phyloP scores from a whole-genome alignment of 1,284 basidiomycete species.

The Heterobasidion irregulare region DNA sequence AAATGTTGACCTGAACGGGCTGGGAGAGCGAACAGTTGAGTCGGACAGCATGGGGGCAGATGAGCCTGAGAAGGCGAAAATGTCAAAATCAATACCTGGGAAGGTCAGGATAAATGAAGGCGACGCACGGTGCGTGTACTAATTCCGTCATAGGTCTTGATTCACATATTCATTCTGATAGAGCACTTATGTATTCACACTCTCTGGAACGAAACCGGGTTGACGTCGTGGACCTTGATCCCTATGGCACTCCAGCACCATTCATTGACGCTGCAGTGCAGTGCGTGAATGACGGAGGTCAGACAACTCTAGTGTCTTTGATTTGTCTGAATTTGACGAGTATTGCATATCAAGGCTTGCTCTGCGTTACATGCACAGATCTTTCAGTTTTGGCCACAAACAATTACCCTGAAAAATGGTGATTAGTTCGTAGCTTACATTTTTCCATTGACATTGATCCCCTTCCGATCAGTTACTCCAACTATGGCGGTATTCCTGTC shows the following conservation, averaged over 20 bases:
- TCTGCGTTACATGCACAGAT: constrained; percentile 97
- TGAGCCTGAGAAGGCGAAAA: constrained; percentile 3
- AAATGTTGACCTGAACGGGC: constrained; percentile 86
- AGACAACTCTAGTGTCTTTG: constrained; percentile 10
- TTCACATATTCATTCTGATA: constrained; percentile 19
- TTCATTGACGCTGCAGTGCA: constrained; percentile 98
- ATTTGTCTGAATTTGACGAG: background rate
- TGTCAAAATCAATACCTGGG: constrained; percentile 20
- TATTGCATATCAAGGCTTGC: constrained; percentile 47
- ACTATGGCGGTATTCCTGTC: constrained; percentile 91
- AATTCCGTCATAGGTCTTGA: background rate
- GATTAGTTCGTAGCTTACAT: constrained; percentile 9
- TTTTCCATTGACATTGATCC: background rate
- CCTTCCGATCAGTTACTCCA: constrained; percentile 61
- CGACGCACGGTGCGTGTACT: constrained; percentile 74
- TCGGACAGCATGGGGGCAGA: constrained; percentile 8
- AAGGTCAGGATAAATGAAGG: constrained; percentile 82
- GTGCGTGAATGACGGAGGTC: constrained; percentile 80
- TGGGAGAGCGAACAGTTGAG: constrained; percentile 33
- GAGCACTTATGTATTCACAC: constrained; percentile 88
- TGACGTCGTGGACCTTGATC: constrained; percentile 94
- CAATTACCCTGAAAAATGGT: constrained; percentile 98
- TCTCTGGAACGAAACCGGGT: constrained; percentile 69
- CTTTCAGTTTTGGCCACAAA: constrained; percentile 88
- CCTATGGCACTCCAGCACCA: constrained; percentile 94